phyloP scores from a whole-genome alignment of 2,329 filamentous ascomycete genomes.

The Aspergillus proliferans region DNA sequence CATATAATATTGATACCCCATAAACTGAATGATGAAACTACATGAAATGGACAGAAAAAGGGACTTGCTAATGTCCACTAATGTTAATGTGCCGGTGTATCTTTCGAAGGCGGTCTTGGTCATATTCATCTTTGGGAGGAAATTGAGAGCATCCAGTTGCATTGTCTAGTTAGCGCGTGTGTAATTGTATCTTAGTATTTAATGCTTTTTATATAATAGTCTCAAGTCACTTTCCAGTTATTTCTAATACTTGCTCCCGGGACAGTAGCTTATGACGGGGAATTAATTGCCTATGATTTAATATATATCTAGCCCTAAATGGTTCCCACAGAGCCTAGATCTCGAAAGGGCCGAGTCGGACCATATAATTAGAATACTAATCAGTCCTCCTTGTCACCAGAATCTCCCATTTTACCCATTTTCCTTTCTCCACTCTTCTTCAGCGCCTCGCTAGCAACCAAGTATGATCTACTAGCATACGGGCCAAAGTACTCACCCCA shows the following conservation, averaged over 20 bases:
- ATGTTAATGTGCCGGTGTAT: slow-evolving; percentile 6
- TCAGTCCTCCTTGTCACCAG: too few relatives aligned
- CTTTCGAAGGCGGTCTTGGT: neutral
- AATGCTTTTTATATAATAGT: neutral
- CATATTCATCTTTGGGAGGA: neutral
- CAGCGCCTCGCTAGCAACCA: neutral
- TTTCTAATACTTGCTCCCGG: too few relatives aligned
- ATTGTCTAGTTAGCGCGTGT: neutral
- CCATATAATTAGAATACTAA: too few relatives aligned
- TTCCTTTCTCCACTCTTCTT: neutral
- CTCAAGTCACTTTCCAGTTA: neutral
- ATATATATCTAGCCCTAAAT: too few relatives aligned
- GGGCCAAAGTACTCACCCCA: neutral
- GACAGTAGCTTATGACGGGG: too few relatives aligned
- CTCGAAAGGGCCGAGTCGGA: too few relatives aligned
- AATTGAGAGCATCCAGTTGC: neutral
- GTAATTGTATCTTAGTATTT: neutral
- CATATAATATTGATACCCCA: slow-evolving; percentile 33
- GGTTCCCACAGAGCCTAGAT: too few relatives aligned
- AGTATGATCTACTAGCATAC: neutral
- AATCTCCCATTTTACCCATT: neutral
- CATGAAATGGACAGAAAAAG: slow-evolving; percentile 10
- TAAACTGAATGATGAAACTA: slow-evolving; percentile 17
- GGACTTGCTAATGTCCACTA: slow-evolving; percentile 10
- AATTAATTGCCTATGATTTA: too few relatives aligned